Percentiles rank a stretch among this genome's conserved stretches.
These are phyloP conservation scores for Pyricularia sp. DNA, from an alignment of 2,329 filamentous ascomycete species.

Conservation along the genomic window DNA sequence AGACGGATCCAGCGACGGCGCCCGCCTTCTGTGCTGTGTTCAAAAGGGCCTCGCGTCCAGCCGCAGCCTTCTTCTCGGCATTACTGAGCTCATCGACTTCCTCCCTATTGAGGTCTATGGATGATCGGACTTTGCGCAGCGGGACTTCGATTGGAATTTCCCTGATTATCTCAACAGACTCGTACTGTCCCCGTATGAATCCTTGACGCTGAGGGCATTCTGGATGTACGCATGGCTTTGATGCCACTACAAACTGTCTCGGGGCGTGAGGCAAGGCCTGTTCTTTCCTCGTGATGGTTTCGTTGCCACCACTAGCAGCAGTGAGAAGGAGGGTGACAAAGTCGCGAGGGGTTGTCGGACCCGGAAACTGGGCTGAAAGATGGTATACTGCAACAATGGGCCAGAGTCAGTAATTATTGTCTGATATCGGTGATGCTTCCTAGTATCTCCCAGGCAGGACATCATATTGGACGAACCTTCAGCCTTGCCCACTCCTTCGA, in stretches of 20 bases:
- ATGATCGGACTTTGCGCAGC: slow-evolving; percentile 28
- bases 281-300: slow-evolving; percentile 12
- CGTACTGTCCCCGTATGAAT: slow-evolving; percentile 74
- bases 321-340: slow-evolving; percentile 72
- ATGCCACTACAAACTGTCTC: slow-evolving; percentile 74
- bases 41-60: slow-evolving; percentile 26
- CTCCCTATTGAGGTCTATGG: slow-evolving; percentile 26
- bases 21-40: slow-evolving; percentile 23
- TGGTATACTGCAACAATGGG: slow-evolving; percentile 51
- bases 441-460: not conserved
- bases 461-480: slow-evolving; percentile 34
- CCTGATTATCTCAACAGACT: slow-evolving; percentile 82
- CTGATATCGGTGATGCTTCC: not conserved
- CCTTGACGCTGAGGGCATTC: slow-evolving; percentile 56
- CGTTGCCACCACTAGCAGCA: slow-evolving; percentile 5
- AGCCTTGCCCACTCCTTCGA: slow-evolving; percentile 46
- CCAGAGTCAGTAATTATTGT: not conserved
- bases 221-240: slow-evolving; percentile 68
- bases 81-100: slow-evolving; percentile 15
- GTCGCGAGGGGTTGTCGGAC: slow-evolving; percentile 75
- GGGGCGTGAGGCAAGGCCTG: slow-evolving; percentile 30
- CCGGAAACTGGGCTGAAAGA: slow-evolving; percentile 79
- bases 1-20: not conserved
- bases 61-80: slow-evolving; percentile 15
- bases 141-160: slow-evolving; percentile 53